Conservation (phyloP, 352 stramenopile genomes). For the Phytopythium ostracodes region DNA sequence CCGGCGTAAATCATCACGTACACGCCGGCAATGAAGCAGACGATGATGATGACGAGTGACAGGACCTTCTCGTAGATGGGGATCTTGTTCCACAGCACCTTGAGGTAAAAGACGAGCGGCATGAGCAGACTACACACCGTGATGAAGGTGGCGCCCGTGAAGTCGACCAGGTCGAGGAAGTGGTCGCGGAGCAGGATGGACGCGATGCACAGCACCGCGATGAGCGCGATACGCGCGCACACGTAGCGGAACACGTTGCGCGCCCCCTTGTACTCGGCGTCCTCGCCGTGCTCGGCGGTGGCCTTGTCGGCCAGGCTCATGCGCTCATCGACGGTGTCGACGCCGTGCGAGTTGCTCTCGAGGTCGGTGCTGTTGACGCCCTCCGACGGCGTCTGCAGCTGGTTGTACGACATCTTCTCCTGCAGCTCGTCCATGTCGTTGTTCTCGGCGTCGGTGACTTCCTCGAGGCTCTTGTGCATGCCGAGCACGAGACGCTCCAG, state of each 20-base stretch:
- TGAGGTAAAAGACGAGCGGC: constrained; percentile 47
- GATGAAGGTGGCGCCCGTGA: constrained; percentile 38
- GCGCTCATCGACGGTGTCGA: constrained; percentile 1
- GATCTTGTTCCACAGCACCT: constrained; percentile 32
- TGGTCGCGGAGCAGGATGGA: constrained; percentile 36
- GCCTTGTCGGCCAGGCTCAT: constrained; percentile 10
- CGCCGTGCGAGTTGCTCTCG: constrained; percentile 18
- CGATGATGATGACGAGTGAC: constrained; percentile 27
- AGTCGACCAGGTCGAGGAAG: constrained; percentile 47
- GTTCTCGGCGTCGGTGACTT: constrained; percentile 13
- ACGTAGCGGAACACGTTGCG: constrained; percentile 31
- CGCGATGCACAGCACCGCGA: constrained; percentile 26
- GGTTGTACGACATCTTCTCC: constrained; percentile 29
- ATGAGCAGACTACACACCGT: constrained; percentile 33
- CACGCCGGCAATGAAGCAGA: constrained; percentile 26
- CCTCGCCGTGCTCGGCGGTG: constrained; percentile 25
- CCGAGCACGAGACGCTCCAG: constrained; percentile 32
- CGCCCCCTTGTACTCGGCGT: constrained; percentile 23
- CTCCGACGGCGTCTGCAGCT: constrained; percentile 16
- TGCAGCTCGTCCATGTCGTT: constrained; percentile 10
- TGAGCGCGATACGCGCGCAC: constrained; percentile 23
- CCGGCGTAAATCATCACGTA: constrained; percentile 42
- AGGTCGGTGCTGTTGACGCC: constrained; percentile 15
- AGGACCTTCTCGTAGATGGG: constrained; percentile 34
- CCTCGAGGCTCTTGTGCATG: constrained; percentile 24